Base-by-base conservation (phyloP, 1,284 basidiomycete genomes). In the Wallemia mellicola region DNA sequence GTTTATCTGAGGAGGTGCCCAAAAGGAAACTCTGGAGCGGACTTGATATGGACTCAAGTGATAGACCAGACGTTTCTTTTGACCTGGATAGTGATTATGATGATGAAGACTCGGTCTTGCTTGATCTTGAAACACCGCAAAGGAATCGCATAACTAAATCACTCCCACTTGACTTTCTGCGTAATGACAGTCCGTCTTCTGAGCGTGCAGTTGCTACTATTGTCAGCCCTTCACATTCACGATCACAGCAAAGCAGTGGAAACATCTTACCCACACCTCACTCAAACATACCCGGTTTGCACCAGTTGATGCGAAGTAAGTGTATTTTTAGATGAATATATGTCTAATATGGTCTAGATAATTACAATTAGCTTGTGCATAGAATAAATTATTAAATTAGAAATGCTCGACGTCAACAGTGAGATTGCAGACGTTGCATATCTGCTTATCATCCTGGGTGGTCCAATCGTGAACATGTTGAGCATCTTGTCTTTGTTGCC, bases 401-500 rank as follows among this genome's bases (percentile, higher is more conserved):
- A 48, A 48, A 22, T n/a, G 14, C 38, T 48, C 38, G 5, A n/a
- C 22, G 22, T 48, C 38, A 22, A 48, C 38, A 3, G 5, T 7
- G 3, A 48, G 38, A 22, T n/a, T n/a, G 19, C 38, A 48, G 3
- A 48, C n/a, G 19, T 11, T 17, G 19, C 38, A 48, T 5, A 48
- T n/a, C 38, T 48, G 38, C 38, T 48, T 48, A 22, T 48, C 38
- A 22, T 7, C 19, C 19, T 48, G 14, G 38, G 38, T 48, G n/a
- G 38, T 11, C 38, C 38, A 94, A 19, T 77, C 75, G 71, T 95
- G 89, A 60, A 77, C 78, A 69, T 95, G 89, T 68, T 87, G 83
- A 60, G 79, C 80, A 64, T 94, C 88, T 67, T 82, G 80, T 59
- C 84, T 75, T 63, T 79, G 75, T 69, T 92, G 88, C 81, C 85